Base-by-base conservation (phyloP, 2,329 filamentous ascomycete species). In the Coniochaeta sp. region DNA sequence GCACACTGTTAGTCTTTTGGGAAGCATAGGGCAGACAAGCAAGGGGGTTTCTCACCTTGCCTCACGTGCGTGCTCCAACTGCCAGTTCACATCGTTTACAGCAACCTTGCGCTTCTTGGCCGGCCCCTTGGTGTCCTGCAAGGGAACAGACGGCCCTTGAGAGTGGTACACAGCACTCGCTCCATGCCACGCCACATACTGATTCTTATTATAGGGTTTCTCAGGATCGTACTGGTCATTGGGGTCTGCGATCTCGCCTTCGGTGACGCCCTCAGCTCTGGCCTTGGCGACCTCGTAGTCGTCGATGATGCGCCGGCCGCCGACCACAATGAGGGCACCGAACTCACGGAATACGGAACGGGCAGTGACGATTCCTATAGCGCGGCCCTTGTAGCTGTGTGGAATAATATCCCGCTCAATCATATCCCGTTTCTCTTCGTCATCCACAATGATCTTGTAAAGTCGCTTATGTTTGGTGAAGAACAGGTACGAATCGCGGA, bases 161-260 rank as follows among this genome's bases (percentile, higher is more conserved):
- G 90, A 91, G 72, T 98, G 92, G 72, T 99, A 99, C 26, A 99
- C 95, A 42, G 90, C 88, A 72, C 93, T 98, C 55, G 95, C 95
- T 57, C 95, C 95, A 72, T 96, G 93, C 95, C 95, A 99, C 30
- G 95, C 95, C 30, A 99, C 95, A 70, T 97, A 99, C 73, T 97
- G 93, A 71, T 99, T 99, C 77, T 93, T 92, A 80, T 99, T 97
- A 81, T 99, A 99, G n/a, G 87, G 81, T 71, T 96, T 89, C 42
- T 89, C 90, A 9, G 83, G 82, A 28, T 92, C 84, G 47, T 93
- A 82, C 62, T 81, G 82, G 73, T 99, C 95, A 62, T 92, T 89
- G 0, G 93, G 93, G 69, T 98, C 95, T 19, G 93, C 95, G 26
- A 98, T 72, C 71, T 96, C 91, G 64, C 95, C 95, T 72, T 97